These are phyloP conservation scores for Ramaria rubella DNA, from an alignment of 768 basidiomycete species.

Conservation along the genomic window DNA sequence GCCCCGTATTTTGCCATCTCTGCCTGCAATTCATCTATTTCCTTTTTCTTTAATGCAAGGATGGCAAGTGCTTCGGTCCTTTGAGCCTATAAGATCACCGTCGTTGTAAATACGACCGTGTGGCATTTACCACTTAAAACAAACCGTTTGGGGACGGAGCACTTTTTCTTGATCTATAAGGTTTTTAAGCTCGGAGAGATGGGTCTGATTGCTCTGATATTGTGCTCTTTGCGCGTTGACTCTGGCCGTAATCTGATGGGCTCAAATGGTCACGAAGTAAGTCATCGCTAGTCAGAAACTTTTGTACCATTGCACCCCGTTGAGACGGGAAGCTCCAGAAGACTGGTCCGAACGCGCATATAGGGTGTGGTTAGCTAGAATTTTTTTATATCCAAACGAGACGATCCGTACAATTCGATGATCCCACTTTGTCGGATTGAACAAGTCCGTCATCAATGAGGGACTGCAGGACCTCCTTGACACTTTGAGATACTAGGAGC, in stretches of 20 bases:
- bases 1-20: conserved; percentile 77
- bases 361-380: conserved; percentile 23
- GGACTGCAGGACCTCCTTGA: conserved; percentile 87
- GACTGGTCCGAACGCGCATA: conserved; percentile 46
- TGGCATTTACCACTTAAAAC: no score
- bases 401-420: conserved; percentile 73
- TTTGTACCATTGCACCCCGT: conserved; percentile 61
- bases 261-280: conserved; percentile 9
- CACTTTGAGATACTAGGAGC: conserved; percentile 70
- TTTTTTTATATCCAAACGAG: neutral
- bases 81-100: no score
- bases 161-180: conserved; percentile 46
- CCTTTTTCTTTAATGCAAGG: conserved; percentile 42
- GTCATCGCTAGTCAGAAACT: neutral
- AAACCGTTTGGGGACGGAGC: conserved; percentile 52
- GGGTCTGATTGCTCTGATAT: conserved; percentile 34
- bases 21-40: conserved; percentile 45
- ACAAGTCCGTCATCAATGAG: conserved; percentile 85
- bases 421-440: conserved; percentile 86
- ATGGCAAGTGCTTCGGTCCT: conserved; percentile 48
- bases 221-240: conserved; percentile 45
- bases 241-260: conserved; percentile 48
- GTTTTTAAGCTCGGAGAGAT: conserved; percentile 43
- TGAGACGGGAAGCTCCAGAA: conserved; percentile 97
- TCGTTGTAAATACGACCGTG: no score